These are phyloP conservation scores for Sarcomyxa edulis DNA, from an alignment of 768 basidiomycete genomes.

Conservation along the genomic window DNA sequence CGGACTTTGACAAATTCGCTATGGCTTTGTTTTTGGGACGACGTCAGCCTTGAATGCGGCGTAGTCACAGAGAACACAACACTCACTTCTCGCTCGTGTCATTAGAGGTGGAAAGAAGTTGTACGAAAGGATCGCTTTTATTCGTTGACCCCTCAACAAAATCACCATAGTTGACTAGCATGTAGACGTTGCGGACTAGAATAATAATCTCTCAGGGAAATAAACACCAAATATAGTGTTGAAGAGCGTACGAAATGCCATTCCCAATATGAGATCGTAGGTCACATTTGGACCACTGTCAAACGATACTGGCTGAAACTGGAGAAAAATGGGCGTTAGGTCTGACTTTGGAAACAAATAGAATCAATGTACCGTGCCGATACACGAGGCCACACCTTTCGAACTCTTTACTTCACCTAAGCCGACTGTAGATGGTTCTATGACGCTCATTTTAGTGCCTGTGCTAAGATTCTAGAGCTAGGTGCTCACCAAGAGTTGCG, in stretches of 20 bases:
- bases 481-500: too few species aligned
- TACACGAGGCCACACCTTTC: constrained; percentile 27
- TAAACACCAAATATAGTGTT: constrained; percentile 3
- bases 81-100: neutral
- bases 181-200: constrained; percentile 62
- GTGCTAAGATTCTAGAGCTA: too few species aligned
- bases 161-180: constrained; percentile 61
- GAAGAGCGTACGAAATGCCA: constrained; percentile 55
- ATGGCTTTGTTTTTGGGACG: too few species aligned
- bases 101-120: constrained; percentile 55
- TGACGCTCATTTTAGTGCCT: constrained; percentile 5
- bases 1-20: constrained; percentile 29
- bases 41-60: constrained; percentile 16
- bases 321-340: neutral
- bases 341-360: neutral
- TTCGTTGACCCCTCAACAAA: constrained; percentile 39
- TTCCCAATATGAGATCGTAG: constrained; percentile 68
- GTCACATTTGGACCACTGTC: constrained; percentile 31
- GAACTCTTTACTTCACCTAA: constrained; percentile 23
- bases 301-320: constrained; percentile 70
- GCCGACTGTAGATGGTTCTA: constrained; percentile 27
- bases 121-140: constrained; percentile 49
- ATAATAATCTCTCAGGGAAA: neutral
- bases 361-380: constrained; percentile 30
- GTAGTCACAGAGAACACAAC: neutral